These are phyloP conservation scores for Anisodus acutangulus DNA, from an alignment of 257 asterid species.

Conservation along the genomic window DNA sequence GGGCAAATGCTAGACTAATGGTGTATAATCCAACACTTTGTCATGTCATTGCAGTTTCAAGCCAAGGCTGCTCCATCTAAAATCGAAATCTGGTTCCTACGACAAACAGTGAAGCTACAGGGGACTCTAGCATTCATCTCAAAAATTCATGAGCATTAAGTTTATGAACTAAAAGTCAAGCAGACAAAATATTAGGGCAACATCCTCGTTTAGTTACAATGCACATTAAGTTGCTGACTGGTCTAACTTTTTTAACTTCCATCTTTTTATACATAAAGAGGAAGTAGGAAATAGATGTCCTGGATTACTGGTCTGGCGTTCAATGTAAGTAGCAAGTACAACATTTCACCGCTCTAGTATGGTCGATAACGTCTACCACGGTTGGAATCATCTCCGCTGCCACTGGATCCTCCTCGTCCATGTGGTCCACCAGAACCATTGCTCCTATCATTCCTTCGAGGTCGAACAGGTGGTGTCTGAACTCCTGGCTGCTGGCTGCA, in stretches of 20 bases:
- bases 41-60: background rate
- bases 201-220: constrained; percentile 26
- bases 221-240: constrained; percentile 11
- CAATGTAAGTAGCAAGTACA: constrained; percentile 31
- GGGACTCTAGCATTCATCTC: background rate
- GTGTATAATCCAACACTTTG: background rate
- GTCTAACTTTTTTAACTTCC: constrained; percentile 20
- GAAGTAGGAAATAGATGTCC: constrained; percentile 8
- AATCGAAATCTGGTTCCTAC: background rate
- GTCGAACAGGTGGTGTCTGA: constrained; percentile 76
- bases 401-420: constrained; percentile 61
- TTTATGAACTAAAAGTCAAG: constrained; percentile 16
- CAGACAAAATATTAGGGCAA: constrained; percentile 1
- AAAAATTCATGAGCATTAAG: background rate
- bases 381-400: constrained; percentile 56
- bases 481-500: constrained; percentile 95
- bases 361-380: constrained; percentile 83
- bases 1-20: background rate
- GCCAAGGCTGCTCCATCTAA: background rate
- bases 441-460: constrained; percentile 76
- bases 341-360: constrained; percentile 46
- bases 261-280: background rate
- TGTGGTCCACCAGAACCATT: constrained; percentile 63
- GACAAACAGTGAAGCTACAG: background rate
- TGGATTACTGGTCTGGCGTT: constrained; percentile 4